These are phyloP conservation scores for Hypoxylon lienhwacheense DNA, from an alignment of 495 filamentous ascomycete species.

Conservation along the genomic window DNA sequence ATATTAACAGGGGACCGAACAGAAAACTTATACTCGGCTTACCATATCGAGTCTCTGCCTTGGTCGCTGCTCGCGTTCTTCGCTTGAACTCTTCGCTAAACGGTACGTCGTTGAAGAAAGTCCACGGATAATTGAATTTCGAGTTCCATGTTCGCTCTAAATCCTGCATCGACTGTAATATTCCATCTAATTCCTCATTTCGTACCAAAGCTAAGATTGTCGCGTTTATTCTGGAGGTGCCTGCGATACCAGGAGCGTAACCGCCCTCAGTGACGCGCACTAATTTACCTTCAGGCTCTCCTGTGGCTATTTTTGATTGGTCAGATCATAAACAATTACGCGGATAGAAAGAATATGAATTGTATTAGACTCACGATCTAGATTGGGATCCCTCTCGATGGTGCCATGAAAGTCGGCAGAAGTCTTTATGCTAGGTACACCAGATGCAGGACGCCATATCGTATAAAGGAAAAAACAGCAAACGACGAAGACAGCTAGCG, in stretches of 20 bases:
- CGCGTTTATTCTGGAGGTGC: constrained; percentile 84
- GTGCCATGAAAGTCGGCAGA: constrained; percentile 49
- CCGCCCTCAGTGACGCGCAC: constrained; percentile 64
- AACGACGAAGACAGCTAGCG: constrained; percentile 65
- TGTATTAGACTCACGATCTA: constrained; percentile 66
- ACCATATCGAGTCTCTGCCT: constrained; percentile 85
- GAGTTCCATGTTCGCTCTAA: constrained; percentile 94
- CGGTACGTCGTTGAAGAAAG: constrained; percentile 94
- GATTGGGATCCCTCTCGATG: constrained; percentile 73
- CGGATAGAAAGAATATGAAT: not conserved
- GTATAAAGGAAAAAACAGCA: constrained; percentile 75
- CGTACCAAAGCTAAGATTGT: constrained; percentile 92
- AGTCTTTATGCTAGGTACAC: constrained; percentile 41
- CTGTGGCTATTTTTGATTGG: constrained; percentile 59
- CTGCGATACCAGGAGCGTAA: constrained; percentile 71
- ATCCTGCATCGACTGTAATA: constrained; percentile 85
- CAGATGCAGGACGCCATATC: constrained; percentile 56
- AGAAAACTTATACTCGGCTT: constrained; percentile 32
- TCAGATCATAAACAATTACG: not conserved
- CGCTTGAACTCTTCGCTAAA: constrained; percentile 93
- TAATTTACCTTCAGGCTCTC: constrained; percentile 76
- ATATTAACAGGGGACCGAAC: constrained; percentile 28
- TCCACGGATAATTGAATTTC: constrained; percentile 99
- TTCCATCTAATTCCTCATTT: constrained; percentile 81
- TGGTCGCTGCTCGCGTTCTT: constrained; percentile 73